These are phyloP conservation scores for Caryocar brasiliense DNA, from an alignment of 441 rosid genomes.

Conservation along the genomic window DNA sequence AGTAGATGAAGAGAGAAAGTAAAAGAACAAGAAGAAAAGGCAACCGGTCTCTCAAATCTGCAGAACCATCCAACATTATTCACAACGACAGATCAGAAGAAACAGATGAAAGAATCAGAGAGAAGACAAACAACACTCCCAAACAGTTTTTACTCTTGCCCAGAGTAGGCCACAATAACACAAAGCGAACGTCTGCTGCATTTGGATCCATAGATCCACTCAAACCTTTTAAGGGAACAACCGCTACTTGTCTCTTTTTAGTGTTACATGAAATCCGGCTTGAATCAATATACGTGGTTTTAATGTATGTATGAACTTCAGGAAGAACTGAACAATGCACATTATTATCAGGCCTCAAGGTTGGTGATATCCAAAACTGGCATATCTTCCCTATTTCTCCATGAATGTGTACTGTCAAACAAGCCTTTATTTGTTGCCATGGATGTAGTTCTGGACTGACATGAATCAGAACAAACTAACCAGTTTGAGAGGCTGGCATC, in stretches of 20 bases:
- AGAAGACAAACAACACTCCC: constrained; percentile 4
- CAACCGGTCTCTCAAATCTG: too few relatives aligned
- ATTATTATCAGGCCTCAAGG: constrained; percentile 13
- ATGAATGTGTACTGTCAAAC: constrained; percentile 18
- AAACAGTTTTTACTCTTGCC: constrained; percentile 13
- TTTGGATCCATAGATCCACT: neutral
- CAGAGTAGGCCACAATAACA: neutral
- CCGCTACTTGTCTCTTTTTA: neutral
- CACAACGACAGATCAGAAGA: neutral
- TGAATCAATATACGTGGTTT: neutral
- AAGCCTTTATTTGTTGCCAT: constrained; percentile 10
- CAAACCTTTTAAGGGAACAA: neutral
- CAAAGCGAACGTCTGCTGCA: constrained; percentile 1
- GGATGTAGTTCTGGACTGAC: constrained; percentile 1
- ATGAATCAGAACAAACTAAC: constrained; percentile 25
- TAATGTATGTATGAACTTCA: neutral
- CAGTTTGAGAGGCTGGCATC: constrained; percentile 59
- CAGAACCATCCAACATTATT: neutral
- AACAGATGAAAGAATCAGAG: constrained; percentile 15
- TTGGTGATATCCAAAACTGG: constrained; percentile 32
- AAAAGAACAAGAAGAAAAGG: too few relatives aligned
- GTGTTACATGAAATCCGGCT: neutral
- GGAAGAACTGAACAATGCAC: neutral
- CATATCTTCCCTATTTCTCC: constrained; percentile 19
- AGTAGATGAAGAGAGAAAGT: too few relatives aligned